Evolutionary conservation across 2,329 filamentous ascomycete species (phyloP), one percentile per base, ranked within the genome.

Genomic region (Diaporthe aspalathi): DNA sequence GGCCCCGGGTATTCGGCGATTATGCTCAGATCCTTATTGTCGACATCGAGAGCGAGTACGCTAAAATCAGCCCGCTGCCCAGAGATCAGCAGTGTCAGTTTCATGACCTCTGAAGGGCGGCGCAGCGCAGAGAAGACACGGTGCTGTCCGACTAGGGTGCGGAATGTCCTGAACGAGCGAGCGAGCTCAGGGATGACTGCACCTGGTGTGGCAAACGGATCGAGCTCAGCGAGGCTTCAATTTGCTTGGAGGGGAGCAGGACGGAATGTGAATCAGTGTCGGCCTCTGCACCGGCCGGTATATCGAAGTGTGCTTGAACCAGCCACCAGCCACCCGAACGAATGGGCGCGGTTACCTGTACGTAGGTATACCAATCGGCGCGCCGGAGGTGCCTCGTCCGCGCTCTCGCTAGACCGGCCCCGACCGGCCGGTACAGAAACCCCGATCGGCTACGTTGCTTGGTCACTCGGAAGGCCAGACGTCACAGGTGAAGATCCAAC

Each of bases 401-500:
- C 14, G 14, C 22, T 20, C 43, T 40, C 14, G 17, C 35, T 12
- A 3, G 12, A 24, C 38, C 54, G n/a, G n/a, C n/a, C n/a, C n/a
- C n/a, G n/a, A n/a, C n/a, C n/a, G n/a, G n/a, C n/a, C n/a, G n/a
- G n/a, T n/a, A n/a, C n/a, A n/a, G n/a, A n/a, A n/a, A n/a, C n/a
- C n/a, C n/a, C n/a, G n/a, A 60, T 60, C 54, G 54, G 54, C 38
- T 43, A 43, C 20, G 20, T 43, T 43, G 35, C 54, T 27, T 57
- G 32, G 35, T 57, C n/a, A 35, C n/a, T 35, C 11, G 22, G 22
- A 43, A 29, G 14, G 54, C 16, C 52, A 35, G 54, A 60, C 35
- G 54, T 43, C 54, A 60, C 54, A 29, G 7, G 14, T 22, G n/a
- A 32, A 5, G n/a, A 32, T 32, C 32, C n/a, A n/a, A n/a, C n/a